Conservation (phyloP, 2,329 filamentous ascomycete species). For the Hypoxylon sp. region DNA sequence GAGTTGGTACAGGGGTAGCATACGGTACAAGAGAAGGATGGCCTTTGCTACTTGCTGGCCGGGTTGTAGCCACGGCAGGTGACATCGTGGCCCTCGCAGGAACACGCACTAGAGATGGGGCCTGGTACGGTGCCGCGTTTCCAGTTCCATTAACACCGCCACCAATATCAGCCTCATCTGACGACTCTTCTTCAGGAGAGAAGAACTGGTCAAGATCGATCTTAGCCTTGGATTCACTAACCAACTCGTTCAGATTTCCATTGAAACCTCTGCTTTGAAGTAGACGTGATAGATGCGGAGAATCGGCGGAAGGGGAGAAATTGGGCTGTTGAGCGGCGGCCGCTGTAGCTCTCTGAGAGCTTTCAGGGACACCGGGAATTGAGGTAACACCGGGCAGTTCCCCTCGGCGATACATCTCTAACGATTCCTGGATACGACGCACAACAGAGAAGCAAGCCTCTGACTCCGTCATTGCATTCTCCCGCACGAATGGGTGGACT, state of each 20-base stretch:
- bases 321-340: constrained; percentile 51
- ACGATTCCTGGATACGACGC: constrained; percentile 66
- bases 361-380: constrained; percentile 57
- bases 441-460: constrained; percentile 67
- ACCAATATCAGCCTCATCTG: constrained; percentile 64
- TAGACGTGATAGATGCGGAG: constrained; percentile 77
- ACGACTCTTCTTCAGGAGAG: constrained; percentile 67
- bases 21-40: constrained; percentile 59
- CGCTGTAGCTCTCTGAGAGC: constrained; percentile 44
- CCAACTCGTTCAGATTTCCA: constrained; percentile 71
- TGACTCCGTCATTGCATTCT: constrained; percentile 67
- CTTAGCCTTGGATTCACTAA: constrained; percentile 71
- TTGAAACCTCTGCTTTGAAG: constrained; percentile 73
- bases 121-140: constrained; percentile 60
- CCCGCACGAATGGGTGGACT: constrained; percentile 74
- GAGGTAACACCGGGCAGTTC: constrained; percentile 64
- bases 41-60: constrained; percentile 72
- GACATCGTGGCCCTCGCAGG: constrained; percentile 71
- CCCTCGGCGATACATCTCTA: constrained; percentile 67
- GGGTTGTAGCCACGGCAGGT: constrained; percentile 62
- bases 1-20: constrained; percentile 58
- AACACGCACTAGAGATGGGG: constrained; percentile 62
- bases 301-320: constrained; percentile 70
- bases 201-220: constrained; percentile 65
- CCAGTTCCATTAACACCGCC: constrained; percentile 57